Conservation (phyloP, 2,329 filamentous ascomycete species). For the Phoma sp. region DNA sequence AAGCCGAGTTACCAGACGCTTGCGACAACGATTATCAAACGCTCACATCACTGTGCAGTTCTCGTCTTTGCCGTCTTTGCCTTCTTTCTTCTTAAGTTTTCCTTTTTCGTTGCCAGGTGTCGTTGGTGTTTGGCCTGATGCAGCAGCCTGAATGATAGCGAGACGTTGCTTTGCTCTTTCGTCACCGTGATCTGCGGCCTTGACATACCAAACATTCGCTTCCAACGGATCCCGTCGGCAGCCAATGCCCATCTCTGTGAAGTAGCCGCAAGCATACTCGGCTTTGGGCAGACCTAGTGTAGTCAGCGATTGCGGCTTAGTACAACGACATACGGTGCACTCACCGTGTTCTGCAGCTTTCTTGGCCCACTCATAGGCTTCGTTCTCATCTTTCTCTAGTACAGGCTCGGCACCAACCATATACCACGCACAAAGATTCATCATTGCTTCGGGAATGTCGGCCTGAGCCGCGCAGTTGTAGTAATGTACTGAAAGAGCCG, state of each 20-base stretch:
- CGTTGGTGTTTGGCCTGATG: slow-evolving; percentile 58
- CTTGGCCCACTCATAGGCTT: slow-evolving; percentile 95
- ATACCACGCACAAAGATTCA: slow-evolving; percentile 98
- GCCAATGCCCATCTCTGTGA: slow-evolving; percentile 98
- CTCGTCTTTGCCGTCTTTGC: slow-evolving; percentile 42
- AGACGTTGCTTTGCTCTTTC: slow-evolving; percentile 87
- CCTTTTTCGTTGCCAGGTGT: slow-evolving; percentile 27
- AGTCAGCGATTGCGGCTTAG: slow-evolving; percentile 13
- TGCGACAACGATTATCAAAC: neutral
- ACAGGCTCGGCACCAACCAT: slow-evolving; percentile 92
- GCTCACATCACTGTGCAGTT: slow-evolving; percentile 48
- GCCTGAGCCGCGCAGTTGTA: slow-evolving; percentile 90
- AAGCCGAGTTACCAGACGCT: neutral
- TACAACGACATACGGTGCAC: slow-evolving; percentile 38
- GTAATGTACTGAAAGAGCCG: slow-evolving; percentile 93
- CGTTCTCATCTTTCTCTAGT: slow-evolving; percentile 91
- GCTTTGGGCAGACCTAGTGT: slow-evolving; percentile 68
- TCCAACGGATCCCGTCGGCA: slow-evolving; percentile 93
- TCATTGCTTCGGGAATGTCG: slow-evolving; percentile 88
- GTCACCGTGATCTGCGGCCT: slow-evolving; percentile 89
- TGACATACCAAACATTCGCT: slow-evolving; percentile 98
- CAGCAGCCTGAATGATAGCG: slow-evolving; percentile 83
- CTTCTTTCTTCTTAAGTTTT: slow-evolving; percentile 42
- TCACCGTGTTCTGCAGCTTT: slow-evolving; percentile 84
- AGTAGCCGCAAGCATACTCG: slow-evolving; percentile 95